phyloP scores from a whole-genome alignment of 345 rosid species.

The Populus alba region DNA sequence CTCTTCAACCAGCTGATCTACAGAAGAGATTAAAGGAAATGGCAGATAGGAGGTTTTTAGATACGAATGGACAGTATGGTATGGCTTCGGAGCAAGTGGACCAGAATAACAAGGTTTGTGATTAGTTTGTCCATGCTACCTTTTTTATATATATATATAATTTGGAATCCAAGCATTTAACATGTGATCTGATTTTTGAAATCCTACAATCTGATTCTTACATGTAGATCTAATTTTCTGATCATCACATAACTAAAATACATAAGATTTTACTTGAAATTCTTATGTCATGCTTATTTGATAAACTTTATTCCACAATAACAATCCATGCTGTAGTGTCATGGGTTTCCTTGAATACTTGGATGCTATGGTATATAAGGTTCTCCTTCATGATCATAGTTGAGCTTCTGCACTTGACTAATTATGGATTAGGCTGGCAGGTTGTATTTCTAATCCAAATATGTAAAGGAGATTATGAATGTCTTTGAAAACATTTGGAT shows the following conservation, averaged over 20 bases:
- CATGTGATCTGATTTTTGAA: not conserved
- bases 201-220: not conserved
- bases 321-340: not conserved
- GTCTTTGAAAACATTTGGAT: not conserved
- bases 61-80: constrained; percentile 41
- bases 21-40: constrained; percentile 75
- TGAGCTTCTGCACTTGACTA: not conserved
- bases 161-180: not conserved
- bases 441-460: not conserved
- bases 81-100: constrained; percentile 36
- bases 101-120: constrained; percentile 42
- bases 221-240: not conserved
- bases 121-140: not conserved
- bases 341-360: not conserved
- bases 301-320: not conserved
- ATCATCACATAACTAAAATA: not conserved
- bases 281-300: not conserved
- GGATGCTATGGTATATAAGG: not conserved
- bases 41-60: constrained; percentile 82
- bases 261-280: not conserved
- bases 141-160: not conserved
- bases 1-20: constrained; percentile 66
- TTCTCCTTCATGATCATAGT: not conserved
- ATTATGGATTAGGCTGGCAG: not conserved
- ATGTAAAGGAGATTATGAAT: not conserved